Conservation (phyloP, 352 stramenopile species). For the Phytopythium boreale region DNA sequence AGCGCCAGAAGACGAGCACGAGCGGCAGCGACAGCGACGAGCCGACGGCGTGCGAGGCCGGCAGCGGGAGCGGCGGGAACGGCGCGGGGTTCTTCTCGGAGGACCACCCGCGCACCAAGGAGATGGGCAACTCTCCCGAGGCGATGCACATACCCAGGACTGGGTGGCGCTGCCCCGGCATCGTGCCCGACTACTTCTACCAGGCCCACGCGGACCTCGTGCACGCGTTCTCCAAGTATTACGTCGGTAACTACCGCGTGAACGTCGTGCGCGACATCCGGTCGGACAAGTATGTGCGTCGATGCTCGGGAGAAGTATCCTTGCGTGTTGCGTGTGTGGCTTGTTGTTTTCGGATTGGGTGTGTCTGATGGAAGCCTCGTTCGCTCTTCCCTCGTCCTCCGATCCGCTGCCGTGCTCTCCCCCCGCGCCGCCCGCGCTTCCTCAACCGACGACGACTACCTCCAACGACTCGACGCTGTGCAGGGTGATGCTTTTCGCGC, state of each 20-base stretch:
- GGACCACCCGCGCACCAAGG: constrained; percentile 13
- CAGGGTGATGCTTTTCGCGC: constrained; percentile 66
- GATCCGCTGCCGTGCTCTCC: neutral
- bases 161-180: constrained; percentile 56
- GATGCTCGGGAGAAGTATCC: neutral
- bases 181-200: constrained; percentile 58
- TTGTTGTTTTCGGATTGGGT: constrained; percentile 8
- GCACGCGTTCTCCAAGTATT: constrained; percentile 66
- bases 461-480: neutral
- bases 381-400: neutral
- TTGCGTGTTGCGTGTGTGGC: neutral
- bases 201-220: constrained; percentile 43
- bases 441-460: neutral
- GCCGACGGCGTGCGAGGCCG: neutral
- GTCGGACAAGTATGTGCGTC: constrained; percentile 46
- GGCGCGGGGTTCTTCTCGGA: constrained; percentile 26
- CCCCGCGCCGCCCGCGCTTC: neutral
- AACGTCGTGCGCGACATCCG: constrained; percentile 65
- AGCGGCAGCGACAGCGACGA: constrained; percentile 16
- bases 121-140: neutral
- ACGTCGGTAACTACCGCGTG: constrained; percentile 54
- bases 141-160: constrained; percentile 44
- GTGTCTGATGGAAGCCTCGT: constrained; percentile 6
- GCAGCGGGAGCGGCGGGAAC: constrained; percentile 1
- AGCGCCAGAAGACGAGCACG: constrained; percentile 17